Evolutionary conservation across 2,329 filamentous ascomycete species (phyloP).

Genomic region (Exophiala calicioides): DNA sequence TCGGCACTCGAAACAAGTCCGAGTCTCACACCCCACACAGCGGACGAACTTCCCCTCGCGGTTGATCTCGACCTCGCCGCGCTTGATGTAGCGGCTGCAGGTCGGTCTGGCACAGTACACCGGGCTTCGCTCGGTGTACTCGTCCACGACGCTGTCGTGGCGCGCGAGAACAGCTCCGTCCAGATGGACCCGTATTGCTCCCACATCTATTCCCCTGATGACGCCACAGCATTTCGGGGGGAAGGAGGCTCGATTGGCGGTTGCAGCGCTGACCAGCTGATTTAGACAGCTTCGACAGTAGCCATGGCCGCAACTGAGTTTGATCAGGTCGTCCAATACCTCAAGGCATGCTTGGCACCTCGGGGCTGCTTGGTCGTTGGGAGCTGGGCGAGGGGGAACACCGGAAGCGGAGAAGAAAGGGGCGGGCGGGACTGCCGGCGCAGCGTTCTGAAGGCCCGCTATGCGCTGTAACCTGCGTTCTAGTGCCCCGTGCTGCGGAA

Average conservation of each 20-base stretch:
- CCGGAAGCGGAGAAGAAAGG: too few relatives aligned
- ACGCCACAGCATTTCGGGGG: conserved; percentile 17
- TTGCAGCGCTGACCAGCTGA: conserved; percentile 6
- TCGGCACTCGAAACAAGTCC: conserved; percentile 19
- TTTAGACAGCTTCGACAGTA: conserved; percentile 18
- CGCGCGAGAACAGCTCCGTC: conserved; percentile 9
- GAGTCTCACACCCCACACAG: conserved; percentile 9
- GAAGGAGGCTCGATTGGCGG: conserved; percentile 9
- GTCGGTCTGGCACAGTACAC: conserved; percentile 14
- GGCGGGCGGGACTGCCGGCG: too few relatives aligned
- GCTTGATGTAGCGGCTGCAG: conserved; percentile 12
- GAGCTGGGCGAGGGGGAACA: not conserved
- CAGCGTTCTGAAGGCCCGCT: too few relatives aligned
- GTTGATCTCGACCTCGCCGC: not conserved
- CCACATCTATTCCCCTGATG: conserved; percentile 7
- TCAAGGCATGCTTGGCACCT: conserved; percentile 14
- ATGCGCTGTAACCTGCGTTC: too few relatives aligned
- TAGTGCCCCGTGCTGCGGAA: too few relatives aligned
- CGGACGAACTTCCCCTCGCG: conserved; percentile 9
- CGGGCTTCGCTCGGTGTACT: conserved; percentile 10
- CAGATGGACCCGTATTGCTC: conserved; percentile 5
- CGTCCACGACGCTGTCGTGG: conserved; percentile 9
- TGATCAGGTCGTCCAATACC: not conserved
- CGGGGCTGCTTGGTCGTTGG: not conserved
- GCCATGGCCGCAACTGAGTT: conserved; percentile 13